phyloP scores from a whole-genome alignment of 768 basidiomycete species.

The Clitopilus passeckerianus region DNA sequence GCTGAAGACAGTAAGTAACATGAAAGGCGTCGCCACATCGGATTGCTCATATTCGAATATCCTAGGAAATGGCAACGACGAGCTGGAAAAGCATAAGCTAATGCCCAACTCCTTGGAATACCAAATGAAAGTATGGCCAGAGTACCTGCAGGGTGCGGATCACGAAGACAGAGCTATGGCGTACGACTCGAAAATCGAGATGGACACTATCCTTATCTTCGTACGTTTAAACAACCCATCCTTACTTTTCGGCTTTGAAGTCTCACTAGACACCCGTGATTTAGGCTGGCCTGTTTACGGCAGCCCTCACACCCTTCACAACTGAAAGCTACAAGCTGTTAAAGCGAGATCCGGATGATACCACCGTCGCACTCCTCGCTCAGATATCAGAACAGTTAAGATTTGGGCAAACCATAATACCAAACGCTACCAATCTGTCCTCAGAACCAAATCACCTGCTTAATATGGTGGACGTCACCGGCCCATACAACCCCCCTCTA shows the following conservation, averaged over 20 bases:
- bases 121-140: background rate
- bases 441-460: background rate
- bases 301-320: background rate
- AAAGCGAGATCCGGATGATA: constrained; percentile 1
- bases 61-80: background rate
- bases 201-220: constrained; percentile 3
- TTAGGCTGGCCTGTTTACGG: constrained; percentile 3
- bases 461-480: background rate
- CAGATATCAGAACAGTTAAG: background rate
- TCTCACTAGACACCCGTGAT: background rate
- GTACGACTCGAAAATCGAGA: background rate
- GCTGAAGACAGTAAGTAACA: too few relatives aligned
- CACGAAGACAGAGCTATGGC: background rate
- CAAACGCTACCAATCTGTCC: background rate
- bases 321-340: constrained; percentile 4
- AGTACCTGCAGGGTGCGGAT: background rate
- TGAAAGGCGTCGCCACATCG: too few relatives aligned
- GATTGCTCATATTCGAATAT: background rate
- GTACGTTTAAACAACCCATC: background rate
- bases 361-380: background rate
- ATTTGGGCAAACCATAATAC: background rate
- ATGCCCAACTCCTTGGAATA: background rate
- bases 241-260: too few relatives aligned
- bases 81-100: background rate
- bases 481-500: background rate